A percentile compares a stretch with the other conserved stretches of the same genome.
These are phyloP conservation scores for Colletotrichum theobromicola DNA, from an alignment of 2,329 filamentous ascomycete species.

Conservation along the genomic window DNA sequence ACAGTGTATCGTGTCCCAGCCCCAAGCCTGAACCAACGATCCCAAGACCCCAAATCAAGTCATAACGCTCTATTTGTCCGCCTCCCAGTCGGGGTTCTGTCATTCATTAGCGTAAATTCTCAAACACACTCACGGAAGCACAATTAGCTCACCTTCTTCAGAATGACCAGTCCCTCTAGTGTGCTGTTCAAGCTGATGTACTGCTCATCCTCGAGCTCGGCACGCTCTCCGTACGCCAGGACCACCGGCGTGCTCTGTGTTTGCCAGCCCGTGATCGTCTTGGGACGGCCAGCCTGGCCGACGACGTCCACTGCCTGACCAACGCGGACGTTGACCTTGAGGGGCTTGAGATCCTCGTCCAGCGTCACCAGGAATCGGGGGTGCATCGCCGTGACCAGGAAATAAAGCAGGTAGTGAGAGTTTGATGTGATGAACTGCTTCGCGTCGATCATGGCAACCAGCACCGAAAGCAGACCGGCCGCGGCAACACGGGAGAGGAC, in stretches of 20 bases:
- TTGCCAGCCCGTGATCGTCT: constrained; percentile 99
- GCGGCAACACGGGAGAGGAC: constrained; percentile 91
- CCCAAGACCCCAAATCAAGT: background rate
- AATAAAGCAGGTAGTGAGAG: constrained; percentile 95
- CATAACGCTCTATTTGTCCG: constrained; percentile 43
- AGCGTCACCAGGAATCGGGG: constrained; percentile 95
- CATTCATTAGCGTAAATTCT: background rate
- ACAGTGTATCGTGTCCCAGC: constrained; percentile 23
- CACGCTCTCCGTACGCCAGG: constrained; percentile 91
- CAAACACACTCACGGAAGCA: background rate
- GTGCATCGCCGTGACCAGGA: constrained; percentile 95
- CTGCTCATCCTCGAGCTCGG: constrained; percentile 96
- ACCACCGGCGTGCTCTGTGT: constrained; percentile 99
- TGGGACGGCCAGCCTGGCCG: constrained; percentile 93
- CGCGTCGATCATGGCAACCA: constrained; percentile 93
- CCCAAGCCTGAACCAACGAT: constrained; percentile 20
- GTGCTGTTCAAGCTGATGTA: constrained; percentile 92
- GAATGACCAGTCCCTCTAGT: constrained; percentile 92
- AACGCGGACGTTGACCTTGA: constrained; percentile 95
- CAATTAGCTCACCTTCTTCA: constrained; percentile 80
- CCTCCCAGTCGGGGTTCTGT: constrained; percentile 62
- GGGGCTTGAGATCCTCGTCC: constrained; percentile 90
- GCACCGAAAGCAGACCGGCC: constrained; percentile 85
- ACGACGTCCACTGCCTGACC: constrained; percentile 98
- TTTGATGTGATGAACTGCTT: constrained; percentile 77